These are phyloP conservation scores for Coriolopsis trogii DNA, from an alignment of 1,284 basidiomycete species.

Conservation along the genomic window DNA sequence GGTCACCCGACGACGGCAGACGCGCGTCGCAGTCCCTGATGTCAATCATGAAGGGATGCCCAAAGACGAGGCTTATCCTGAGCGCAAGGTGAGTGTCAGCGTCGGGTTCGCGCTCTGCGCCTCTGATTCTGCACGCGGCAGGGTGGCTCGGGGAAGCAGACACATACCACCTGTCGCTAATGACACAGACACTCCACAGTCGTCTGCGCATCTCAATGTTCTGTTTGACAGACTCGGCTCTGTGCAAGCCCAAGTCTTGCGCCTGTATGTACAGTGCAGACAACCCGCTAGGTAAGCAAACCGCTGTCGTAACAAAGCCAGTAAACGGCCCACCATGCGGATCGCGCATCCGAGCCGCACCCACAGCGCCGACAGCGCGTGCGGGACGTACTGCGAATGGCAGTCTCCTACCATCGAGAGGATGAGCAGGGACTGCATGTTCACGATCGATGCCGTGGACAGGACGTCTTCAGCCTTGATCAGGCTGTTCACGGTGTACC, in stretches of 20 bases:
- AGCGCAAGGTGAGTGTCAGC: slow-evolving; percentile 17
- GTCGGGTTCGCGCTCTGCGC: background rate
- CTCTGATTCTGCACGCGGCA: background rate
- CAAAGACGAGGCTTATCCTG: slow-evolving; percentile 80
- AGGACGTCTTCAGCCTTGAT: slow-evolving; percentile 91
- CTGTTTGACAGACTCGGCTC: slow-evolving; percentile 80
- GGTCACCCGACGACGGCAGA: slow-evolving; percentile 78
- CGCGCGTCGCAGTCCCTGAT: slow-evolving; percentile 92
- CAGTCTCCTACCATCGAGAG: slow-evolving; percentile 80
- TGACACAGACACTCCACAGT: slow-evolving; percentile 90
- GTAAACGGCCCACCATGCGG: slow-evolving; percentile 68
- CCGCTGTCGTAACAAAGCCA: slow-evolving; percentile 15
- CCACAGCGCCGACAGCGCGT: slow-evolving; percentile 78
- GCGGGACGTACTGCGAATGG: slow-evolving; percentile 79
- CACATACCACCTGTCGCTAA: slow-evolving; percentile 86
- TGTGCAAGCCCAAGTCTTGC: slow-evolving; percentile 90
- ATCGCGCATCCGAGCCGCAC: slow-evolving; percentile 78
- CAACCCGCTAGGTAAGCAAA: slow-evolving; percentile 19
- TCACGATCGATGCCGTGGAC: slow-evolving; percentile 83
- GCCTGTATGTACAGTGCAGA: slow-evolving; percentile 53
- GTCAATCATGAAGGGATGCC: slow-evolving; percentile 91
- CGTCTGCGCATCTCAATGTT: slow-evolving; percentile 82
- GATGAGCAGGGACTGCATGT: slow-evolving; percentile 89
- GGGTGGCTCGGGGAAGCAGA: slow-evolving; percentile 3
- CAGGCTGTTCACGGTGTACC: slow-evolving; percentile 82